Evolutionary conservation across 2,329 filamentous ascomycete genomes (phyloP), one percentile per base, ranked within the genome.

Genomic region (Dryadomyces quercus-mongolicae): DNA sequence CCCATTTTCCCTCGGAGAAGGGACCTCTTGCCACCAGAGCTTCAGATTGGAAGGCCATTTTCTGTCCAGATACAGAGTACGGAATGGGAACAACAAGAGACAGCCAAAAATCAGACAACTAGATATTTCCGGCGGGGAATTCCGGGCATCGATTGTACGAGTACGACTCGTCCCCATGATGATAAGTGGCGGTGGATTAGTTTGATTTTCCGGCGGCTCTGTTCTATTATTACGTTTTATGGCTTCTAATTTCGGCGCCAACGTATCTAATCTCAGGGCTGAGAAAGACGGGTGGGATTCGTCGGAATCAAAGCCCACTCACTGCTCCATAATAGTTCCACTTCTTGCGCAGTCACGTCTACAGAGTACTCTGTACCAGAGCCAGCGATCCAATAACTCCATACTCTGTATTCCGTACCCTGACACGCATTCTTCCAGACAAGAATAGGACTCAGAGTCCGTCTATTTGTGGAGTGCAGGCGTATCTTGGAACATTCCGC

Each of bases 1-100:
- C 45, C 51, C 51, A 53, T 38, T 48, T 31, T 25, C 34, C 34
- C 51, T 53, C 45, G 44, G 51, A 53, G 22, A 53, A 48, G 10
- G 51, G 51, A 7, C 51, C 51, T 9, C 51, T 18, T 6, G 51
- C 51, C 34, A 53, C 51, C 13, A 53, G 21, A 15, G 51, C 51
- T 38, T 53, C 51, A 3, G 51, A 38, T 10, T 38, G 15, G 18
- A 53, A 53, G 8, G 31, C 31, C 51, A 53, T 53, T 31, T 31
- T 31, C 8, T 31, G 4, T 31, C n/a, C n/a, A n/a, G n/a, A n/a
- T n/a, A n/a, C n/a, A n/a, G n/a, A n/a, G n/a, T n/a, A n/a, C n/a
- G n/a, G n/a, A n/a, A n/a, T n/a, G n/a, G n/a, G n/a, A n/a, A n/a
- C n/a, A n/a, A n/a, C n/a, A n/a, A n/a, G n/a, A n/a, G n/a, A n/a